These are phyloP conservation scores for Cicer judaicum DNA, from an alignment of 306 rosid species.

Conservation along the genomic window DNA sequence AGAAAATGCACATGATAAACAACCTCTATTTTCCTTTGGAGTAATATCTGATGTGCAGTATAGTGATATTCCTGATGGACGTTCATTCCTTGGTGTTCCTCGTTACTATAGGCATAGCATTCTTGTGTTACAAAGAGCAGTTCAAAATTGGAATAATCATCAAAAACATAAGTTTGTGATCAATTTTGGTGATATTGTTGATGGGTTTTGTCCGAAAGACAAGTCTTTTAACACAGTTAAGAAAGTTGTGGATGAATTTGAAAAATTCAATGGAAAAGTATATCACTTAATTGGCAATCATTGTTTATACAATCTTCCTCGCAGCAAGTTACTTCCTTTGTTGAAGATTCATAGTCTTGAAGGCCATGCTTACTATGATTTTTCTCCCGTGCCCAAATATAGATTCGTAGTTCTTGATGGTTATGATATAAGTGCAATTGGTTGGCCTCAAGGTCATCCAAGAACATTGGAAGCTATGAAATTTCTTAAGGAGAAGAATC, in stretches of 20 bases:
- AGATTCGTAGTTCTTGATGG: slow-evolving; percentile 88
- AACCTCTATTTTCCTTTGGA: slow-evolving; percentile 81
- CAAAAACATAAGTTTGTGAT: slow-evolving; percentile 67
- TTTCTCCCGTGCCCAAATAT: slow-evolving; percentile 70
- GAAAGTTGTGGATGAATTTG: slow-evolving; percentile 64
- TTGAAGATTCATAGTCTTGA: slow-evolving; percentile 59
- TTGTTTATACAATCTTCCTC: slow-evolving; percentile 96
- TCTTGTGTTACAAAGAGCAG: slow-evolving; percentile 75
- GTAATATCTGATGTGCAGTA: slow-evolving; percentile 89
- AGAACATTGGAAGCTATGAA: slow-evolving; percentile 63
- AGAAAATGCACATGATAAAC: slow-evolving; percentile 45
- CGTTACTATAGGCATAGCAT: slow-evolving; percentile 86
- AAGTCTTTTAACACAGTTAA: slow-evolving; percentile 65
- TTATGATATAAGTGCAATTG: slow-evolving; percentile 85
- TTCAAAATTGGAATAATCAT: slow-evolving; percentile 69
- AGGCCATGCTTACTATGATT: slow-evolving; percentile 74
- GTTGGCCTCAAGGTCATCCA: slow-evolving; percentile 88
- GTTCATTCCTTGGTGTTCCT: slow-evolving; percentile 84
- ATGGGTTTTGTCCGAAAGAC: slow-evolving; percentile 84
- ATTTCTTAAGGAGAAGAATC: slow-evolving; percentile 73
- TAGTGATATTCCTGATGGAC: slow-evolving; percentile 88
- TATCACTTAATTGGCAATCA: slow-evolving; percentile 94
- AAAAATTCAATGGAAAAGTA: slow-evolving; percentile 64
- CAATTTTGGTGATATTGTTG: slow-evolving; percentile 88
- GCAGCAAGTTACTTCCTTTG: slow-evolving; percentile 68